Evolutionary conservation across 768 basidiomycete genomes (phyloP), one percentile per base, ranked within the genome.

Genomic region (Lactarius indigo): DNA sequence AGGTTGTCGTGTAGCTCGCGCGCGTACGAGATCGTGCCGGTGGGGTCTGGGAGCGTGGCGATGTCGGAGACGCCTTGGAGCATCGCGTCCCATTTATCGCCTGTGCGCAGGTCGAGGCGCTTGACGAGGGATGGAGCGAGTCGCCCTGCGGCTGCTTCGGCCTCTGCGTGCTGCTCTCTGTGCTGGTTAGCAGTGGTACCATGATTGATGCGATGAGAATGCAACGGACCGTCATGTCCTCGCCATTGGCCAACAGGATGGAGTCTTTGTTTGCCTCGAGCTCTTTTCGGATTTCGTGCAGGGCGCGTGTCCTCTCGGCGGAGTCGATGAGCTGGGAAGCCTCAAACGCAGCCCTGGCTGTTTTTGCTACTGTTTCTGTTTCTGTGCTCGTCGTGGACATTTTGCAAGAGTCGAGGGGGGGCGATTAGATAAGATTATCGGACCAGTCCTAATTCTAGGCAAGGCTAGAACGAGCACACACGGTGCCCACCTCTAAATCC

Each of bases 31-130:
- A 97, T 87, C 44, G 83, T 79, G 6, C 94, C 96, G 5, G 88
- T 95, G 3, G 97, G 96, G 75, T 94, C 91, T 0, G 89, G 87
- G 37, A 99, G 85, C 9, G 79, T 76, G 35, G 92, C 92, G 26
- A 99, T 96, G 72, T 97, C 95, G 12, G 83, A 73, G 44, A 98
- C 83, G 18, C 97, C 97, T 69, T 92, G 87, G 6, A 98, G 81
- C 93, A 98, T 96, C 0, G 91, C 85, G 31, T 92, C 89, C 91
- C 94, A 98, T 77, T 98, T 99, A 73, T 92, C 93, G 39, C 85
- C 84, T 64, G 81, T 85, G 73, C 78, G 79, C 63, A 93, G 83
- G 74, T 97, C 94, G 30, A 99, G 81, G 23, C 97, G 87, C 57
- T 90, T 92, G n/a, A 96, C 78, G 61, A 98, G 78, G 7, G 96